Evolutionary conservation across 352 stramenopile genomes (phyloP).

Genomic region (Blastocystis sp.): DNA sequence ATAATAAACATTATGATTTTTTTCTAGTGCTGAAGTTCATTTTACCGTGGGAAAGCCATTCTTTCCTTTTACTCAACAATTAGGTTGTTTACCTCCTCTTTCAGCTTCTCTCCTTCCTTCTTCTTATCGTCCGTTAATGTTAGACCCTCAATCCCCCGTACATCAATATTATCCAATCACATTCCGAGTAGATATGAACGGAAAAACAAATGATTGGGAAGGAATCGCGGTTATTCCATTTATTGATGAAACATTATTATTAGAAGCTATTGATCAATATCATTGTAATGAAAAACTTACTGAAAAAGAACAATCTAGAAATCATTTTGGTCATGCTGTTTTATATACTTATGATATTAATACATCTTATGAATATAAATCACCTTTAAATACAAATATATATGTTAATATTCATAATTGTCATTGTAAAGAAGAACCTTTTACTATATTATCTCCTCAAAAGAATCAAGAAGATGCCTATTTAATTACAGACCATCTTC

Average conservation of each 20-base stretch:
- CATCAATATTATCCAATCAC: conserved; percentile 70
- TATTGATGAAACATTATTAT: conserved; percentile 74
- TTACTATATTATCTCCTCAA: too few species aligned
- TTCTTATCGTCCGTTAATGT: conserved; percentile 1
- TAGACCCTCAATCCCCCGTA: conserved; percentile 67
- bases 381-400: too few species aligned
- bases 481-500: too few species aligned
- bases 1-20: conserved; percentile 2
- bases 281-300: conserved; percentile 69
- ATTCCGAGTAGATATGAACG: conserved; percentile 70
- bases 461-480: too few species aligned
- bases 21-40: conserved; percentile 48
- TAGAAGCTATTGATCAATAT: conserved; percentile 66
- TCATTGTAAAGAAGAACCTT: too few species aligned
- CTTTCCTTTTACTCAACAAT: conserved; percentile 80
- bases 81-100: conserved; percentile 84
- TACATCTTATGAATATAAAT: too few species aligned
- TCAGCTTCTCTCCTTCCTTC: conserved; percentile 67
- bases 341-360: too few species aligned
- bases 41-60: conserved; percentile 83
- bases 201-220: conserved; percentile 88
- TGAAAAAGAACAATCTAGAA: conserved; percentile 63
- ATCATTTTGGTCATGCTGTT: conserved; percentile 57
- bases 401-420: too few species aligned
- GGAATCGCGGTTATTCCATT: conserved; percentile 94